Evolutionary conservation across 768 basidiomycete species (phyloP).

Genomic region (Boletales sp.): DNA sequence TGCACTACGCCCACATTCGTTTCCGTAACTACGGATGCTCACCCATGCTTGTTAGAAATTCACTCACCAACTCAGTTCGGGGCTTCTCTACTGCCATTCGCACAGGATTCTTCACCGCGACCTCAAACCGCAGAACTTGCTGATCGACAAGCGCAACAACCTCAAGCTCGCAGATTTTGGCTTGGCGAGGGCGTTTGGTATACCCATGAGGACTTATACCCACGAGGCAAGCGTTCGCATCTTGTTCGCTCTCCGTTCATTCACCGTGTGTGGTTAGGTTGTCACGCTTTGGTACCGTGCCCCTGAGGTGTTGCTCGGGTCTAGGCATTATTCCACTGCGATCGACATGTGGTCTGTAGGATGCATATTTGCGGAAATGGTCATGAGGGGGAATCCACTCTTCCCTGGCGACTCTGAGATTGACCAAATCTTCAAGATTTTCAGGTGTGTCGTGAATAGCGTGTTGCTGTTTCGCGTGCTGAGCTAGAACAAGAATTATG

Average conservation of each 20-base stretch:
- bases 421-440: conserved; percentile 99
- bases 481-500: conserved; percentile 59
- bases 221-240: conserved; percentile 68
- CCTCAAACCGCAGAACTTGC: conserved; percentile 92
- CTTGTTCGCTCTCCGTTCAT: conserved; percentile 4
- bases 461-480: neutral
- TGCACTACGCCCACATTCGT: neutral
- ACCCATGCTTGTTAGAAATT: conserved; percentile 67
- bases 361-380: conserved; percentile 99
- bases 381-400: conserved; percentile 82
- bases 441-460: conserved; percentile 54
- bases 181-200: conserved; percentile 93
- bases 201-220: conserved; percentile 98
- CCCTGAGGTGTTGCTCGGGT: conserved; percentile 93
- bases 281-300: conserved; percentile 99
- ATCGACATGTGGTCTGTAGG: conserved; percentile 99
- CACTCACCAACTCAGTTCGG: conserved; percentile 87
- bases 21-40: conserved; percentile 3
- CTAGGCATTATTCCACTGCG: conserved; percentile 94
- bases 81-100: conserved; percentile 91
- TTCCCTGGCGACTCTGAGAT: conserved; percentile 99
- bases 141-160: conserved; percentile 87
- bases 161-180: conserved; percentile 97
- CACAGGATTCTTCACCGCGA: conserved; percentile 97
- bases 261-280: conserved; percentile 52